Evolutionary conservation across 2,329 filamentous ascomycete species (phyloP), one percentile per base, ranked within the genome.

Genomic region (Fusarium solani-melongenae): DNA sequence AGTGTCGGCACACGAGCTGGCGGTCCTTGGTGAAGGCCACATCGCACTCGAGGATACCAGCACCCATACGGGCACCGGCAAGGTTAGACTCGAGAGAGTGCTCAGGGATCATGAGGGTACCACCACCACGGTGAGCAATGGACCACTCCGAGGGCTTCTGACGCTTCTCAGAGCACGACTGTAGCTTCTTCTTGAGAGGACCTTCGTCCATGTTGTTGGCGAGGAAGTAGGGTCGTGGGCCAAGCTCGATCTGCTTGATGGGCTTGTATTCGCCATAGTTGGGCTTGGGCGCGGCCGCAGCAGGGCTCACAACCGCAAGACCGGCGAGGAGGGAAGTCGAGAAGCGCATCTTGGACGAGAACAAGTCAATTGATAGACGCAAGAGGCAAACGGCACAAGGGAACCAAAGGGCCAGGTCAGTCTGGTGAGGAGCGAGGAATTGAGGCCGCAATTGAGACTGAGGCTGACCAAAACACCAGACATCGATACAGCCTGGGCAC

Each of bases 1-100:
- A 88, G 82, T 93, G 91, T 56, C 91, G 88, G 82, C 91, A 93
- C 51, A 93, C 91, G n/a, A 93, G 88, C 78, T 90, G 82, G 33
- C 86, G 86, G 80, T 93, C 91, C 72, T 84, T 86, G 67, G 91
- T 92, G 82, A 93, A 92, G 38, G 88, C 86, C 17, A 92, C 90
- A 79, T 93, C 91, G 80, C 91, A 93, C 81, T 93, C 91, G 60
- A 91, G 86, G 49, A 92, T 85, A 46, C 91, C 91, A 6, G 90
- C 88, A 33, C 91, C 91, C 90, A 92, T 92, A 22, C 91, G 85
- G n/a, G 88, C 87, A 44, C 90, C 91, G 0, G 91, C 91, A 60
- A 89, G 80, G 76, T 88, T 86, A 6, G 88, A 89, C 80, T 92
- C 85, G 53, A 84, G 79, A 34, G 89, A 90, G 81, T 92, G 89